A percentile compares a stretch with the other conserved stretches of the same genome.
These are phyloP conservation scores for Trichoderma orchidacearum DNA, from an alignment of 495 filamentous ascomycete genomes.

Conservation along the genomic window DNA sequence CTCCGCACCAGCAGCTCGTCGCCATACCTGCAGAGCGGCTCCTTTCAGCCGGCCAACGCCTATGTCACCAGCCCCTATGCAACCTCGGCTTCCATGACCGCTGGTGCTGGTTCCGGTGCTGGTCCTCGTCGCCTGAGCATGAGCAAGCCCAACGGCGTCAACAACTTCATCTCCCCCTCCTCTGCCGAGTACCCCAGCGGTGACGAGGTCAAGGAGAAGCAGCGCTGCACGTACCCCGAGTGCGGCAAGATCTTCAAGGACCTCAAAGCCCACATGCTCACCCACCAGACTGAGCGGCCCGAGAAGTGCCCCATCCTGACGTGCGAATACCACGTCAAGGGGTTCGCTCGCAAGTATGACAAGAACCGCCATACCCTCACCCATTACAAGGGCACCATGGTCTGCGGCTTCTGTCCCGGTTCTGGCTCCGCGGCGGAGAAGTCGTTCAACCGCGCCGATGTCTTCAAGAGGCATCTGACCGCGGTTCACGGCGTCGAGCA, in stretches of 20 bases:
- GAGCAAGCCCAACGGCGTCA: constrained; percentile 39
- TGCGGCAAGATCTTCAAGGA: constrained; percentile 88
- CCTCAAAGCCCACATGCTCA: constrained; percentile 90
- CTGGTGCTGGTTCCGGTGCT: background rate
- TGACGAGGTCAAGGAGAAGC: constrained; percentile 52
- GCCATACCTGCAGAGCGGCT: constrained; percentile 23
- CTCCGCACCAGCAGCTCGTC: constrained; percentile 28
- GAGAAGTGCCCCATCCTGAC: constrained; percentile 94
- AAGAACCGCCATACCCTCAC: constrained; percentile 96
- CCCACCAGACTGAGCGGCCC: constrained; percentile 83
- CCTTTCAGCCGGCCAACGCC: constrained; percentile 9
- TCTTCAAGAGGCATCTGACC: constrained; percentile 96
- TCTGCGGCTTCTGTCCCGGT: constrained; percentile 95
- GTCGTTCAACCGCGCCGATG: constrained; percentile 96
- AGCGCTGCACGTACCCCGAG: constrained; percentile 64
- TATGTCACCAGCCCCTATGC: background rate
- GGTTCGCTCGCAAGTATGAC: constrained; percentile 96
- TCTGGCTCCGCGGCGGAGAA: constrained; percentile 90
- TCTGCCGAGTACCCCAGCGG: constrained; percentile 44
- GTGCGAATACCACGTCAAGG: constrained; percentile 92
- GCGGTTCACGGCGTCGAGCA: constrained; percentile 94
- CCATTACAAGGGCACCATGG: constrained; percentile 99
- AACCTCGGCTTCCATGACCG: background rate
- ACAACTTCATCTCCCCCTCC: constrained; percentile 15
- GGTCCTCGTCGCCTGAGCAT: constrained; percentile 27